Evolutionary conservation across 192 early-diverging fungal genomes (phyloP).

Genomic region (Phlyctochytrium planicorne): DNA sequence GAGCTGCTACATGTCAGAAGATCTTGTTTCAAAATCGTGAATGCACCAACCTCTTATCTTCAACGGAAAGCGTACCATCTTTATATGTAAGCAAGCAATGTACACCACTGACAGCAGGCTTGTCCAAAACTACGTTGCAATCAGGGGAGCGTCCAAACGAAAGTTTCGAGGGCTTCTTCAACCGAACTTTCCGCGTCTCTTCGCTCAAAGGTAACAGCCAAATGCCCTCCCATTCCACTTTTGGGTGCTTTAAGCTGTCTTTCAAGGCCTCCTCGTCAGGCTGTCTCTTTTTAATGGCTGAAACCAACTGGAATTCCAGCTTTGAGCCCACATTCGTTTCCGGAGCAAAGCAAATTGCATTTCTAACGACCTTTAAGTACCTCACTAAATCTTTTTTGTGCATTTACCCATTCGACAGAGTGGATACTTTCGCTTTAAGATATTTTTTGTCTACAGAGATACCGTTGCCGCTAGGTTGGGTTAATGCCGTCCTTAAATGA

Average conservation of each 20-base stretch:
- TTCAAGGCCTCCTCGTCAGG: neutral
- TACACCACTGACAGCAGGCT: constrained; percentile 16
- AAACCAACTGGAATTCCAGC: neutral
- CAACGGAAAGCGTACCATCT: neutral
- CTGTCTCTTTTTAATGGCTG: constrained; percentile 11
- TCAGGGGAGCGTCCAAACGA: constrained; percentile 27
- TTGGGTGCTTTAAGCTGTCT: neutral
- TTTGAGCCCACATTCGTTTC: neutral
- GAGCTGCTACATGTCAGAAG: constrained; percentile 9
- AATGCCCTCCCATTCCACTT: neutral
- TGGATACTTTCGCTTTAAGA: neutral
- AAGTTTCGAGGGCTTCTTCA: constrained; percentile 1
- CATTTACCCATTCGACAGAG: constrained; percentile 1
- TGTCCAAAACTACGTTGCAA: constrained; percentile 16
- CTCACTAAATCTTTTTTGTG: constrained; percentile 11
- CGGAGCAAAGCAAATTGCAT: neutral
- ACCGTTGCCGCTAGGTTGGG: too few species aligned
- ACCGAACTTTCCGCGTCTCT: neutral
- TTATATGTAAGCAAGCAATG: constrained; percentile 22
- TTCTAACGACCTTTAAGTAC: neutral
- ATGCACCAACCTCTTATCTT: neutral
- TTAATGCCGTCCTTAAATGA: too few species aligned
- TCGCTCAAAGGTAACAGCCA: neutral
- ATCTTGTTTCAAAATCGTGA: neutral
- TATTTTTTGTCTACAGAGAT: constrained; percentile 7